Conservation (phyloP, 2,329 filamentous ascomycete species). For the Colletotrichum chrysophilum region DNA sequence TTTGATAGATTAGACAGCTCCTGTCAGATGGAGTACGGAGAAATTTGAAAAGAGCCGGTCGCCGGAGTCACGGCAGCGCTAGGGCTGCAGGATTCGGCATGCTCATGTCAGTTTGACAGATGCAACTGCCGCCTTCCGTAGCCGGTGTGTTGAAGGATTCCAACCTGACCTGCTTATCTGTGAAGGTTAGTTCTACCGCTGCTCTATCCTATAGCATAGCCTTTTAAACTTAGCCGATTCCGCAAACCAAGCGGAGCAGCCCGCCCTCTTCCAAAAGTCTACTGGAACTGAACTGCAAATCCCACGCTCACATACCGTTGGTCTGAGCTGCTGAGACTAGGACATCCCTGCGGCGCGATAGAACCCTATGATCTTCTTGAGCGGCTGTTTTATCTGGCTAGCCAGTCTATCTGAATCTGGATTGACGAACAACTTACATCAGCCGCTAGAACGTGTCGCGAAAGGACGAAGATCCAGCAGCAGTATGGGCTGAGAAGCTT, state of each 20-base stretch:
- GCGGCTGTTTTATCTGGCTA: background rate
- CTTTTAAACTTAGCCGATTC: background rate
- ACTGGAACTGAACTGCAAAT: background rate
- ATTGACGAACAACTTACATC: background rate
- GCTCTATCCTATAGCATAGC: background rate
- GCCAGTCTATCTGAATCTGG: background rate
- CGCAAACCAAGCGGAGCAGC: background rate
- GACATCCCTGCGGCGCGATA: background rate
- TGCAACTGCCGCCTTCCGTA: background rate
- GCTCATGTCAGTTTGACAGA: background rate
- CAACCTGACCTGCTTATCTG: background rate
- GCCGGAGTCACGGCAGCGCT: background rate
- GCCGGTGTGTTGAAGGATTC: background rate
- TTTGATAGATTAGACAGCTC: background rate
- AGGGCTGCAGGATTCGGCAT: background rate
- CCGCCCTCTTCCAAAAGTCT: background rate
- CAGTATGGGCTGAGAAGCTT: background rate
- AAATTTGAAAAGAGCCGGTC: background rate
- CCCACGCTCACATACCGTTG: background rate
- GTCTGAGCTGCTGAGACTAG: background rate
- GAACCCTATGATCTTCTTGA: background rate
- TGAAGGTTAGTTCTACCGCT: background rate
- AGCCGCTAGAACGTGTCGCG: background rate
- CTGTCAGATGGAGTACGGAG: background rate
- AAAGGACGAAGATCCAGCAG: background rate